Conservation (phyloP, 176 grass and related monocot species). For the Sorghum bicolor region DNA sequence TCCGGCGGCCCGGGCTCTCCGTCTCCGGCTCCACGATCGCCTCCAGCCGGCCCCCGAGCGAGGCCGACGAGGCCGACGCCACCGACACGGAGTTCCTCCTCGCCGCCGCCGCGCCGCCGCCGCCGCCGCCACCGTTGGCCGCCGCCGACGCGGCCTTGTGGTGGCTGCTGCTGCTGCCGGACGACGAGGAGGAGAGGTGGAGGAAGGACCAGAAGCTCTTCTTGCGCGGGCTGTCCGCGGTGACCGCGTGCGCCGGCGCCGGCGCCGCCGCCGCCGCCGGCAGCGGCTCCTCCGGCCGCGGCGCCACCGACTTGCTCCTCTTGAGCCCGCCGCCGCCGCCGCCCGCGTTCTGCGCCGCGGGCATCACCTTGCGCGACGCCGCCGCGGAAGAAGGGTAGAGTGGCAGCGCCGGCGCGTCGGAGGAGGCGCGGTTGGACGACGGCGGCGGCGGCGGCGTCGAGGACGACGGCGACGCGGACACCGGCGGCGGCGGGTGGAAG, state of each 20-base stretch:
- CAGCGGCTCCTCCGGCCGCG: conserved; percentile 46
- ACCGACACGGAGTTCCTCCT: conserved; percentile 59
- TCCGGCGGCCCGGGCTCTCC: conserved; percentile 64
- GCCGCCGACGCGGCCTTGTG: conserved; percentile 23
- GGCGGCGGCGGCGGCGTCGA: conserved; percentile 49
- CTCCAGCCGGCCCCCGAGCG: conserved; percentile 32
- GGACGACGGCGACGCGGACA: conserved; percentile 38
- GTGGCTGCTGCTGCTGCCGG: conserved; percentile 16
- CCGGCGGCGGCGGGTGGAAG: conserved; percentile 56
- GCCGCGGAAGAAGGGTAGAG: conserved; percentile 13
- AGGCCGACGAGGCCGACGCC: conserved; percentile 28
- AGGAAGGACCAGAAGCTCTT: conserved; percentile 99
- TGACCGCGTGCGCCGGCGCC: conserved; percentile 7
- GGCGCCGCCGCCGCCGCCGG: neutral
- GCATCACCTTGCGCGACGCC: neutral
- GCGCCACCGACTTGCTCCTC: conserved; percentile 81
- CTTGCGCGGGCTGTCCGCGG: conserved; percentile 74
- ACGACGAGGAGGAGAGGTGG: conserved; percentile 51
- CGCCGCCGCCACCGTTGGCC: neutral
- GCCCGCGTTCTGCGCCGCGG: neutral
- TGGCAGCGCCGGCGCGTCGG: conserved; percentile 16
- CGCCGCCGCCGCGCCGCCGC: neutral
- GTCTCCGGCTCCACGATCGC: conserved; percentile 56
- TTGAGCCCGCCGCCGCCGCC: conserved; percentile 31
- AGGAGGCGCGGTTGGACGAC: conserved; percentile 25